Evolutionary conservation across 2,329 filamentous ascomycete species (phyloP), one percentile per base, ranked within the genome.

Genomic region (Cordyceps cicadae): DNA sequence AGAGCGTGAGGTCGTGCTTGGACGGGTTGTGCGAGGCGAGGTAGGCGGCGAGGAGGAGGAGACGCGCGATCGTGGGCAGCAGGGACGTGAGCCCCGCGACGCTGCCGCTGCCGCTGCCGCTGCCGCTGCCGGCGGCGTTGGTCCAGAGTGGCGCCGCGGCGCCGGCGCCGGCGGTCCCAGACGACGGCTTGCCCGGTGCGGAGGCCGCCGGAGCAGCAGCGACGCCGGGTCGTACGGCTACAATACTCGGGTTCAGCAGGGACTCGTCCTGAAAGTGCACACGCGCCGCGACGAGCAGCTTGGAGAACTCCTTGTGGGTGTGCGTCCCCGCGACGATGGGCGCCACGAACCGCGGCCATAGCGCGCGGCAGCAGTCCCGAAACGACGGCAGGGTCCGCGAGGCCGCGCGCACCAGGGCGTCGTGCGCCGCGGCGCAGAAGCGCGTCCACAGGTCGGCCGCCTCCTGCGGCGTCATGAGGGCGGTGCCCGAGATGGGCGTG

Each of bases 311-410:
- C 67, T 88, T 87, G 11, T 88, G 85, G 1, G 82, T 81, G 67
- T 88, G 86, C 9, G 88, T 87, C n/a, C 88, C 88, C 1, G 86
- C 83, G 1, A 87, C 74, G 26, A 97, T 82, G 0, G 93, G 93
- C 7, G 84, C 82, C 0, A 90, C 87, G 72, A 99, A 97, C 4
- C 86, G 83, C 12, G 87, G 86, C 94, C 94, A 99, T 21, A 97
- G 81, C 49, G 86, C 83, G 54, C 83, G 74, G 69, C 89, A 92
- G 54, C 88, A 84, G 41, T 83, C 81, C 3, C 79, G 80, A 66
- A 96, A 92, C 12, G 84, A 83, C 1, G 88, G 81, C 15, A 97
- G 79, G 43, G 93, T 92, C 54, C 92, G 86, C 0, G 88, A 88
- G 3, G 91, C 91, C 52, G 90, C 86, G 64, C 88, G 90, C 54